Percentiles rank a stretch among this genome's conserved stretches.
These are phyloP conservation scores for Coemansia sp. DNA, from an alignment of 192 early-diverging fungal species.

Conservation along the genomic window DNA sequence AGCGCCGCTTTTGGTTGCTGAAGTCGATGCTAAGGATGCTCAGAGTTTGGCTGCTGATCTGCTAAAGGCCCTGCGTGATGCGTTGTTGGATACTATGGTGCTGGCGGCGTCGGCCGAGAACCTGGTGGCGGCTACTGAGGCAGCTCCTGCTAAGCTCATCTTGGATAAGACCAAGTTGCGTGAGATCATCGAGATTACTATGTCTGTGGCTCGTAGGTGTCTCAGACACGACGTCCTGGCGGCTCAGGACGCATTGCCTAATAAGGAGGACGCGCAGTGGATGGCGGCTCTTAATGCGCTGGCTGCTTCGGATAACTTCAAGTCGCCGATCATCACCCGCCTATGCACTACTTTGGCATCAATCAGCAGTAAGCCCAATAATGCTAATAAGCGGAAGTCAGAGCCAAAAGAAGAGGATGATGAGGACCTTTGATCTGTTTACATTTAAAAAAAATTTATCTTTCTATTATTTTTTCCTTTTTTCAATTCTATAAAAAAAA, in stretches of 20 bases:
- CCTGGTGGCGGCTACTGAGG: slow-evolving; percentile 8
- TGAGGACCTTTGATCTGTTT: slow-evolving; percentile 9
- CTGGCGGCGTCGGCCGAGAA: slow-evolving; percentile 32
- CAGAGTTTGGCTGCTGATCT: slow-evolving; percentile 7
- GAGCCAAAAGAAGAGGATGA: slow-evolving; percentile 1
- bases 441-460: slow-evolving; percentile 3
- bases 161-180: slow-evolving; percentile 34
- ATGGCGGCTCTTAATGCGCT: slow-evolving; percentile 18
- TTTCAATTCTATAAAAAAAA: slow-evolving; percentile 1
- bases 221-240: slow-evolving; percentile 17
- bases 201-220: slow-evolving; percentile 20
- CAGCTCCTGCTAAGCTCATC: slow-evolving; percentile 9
- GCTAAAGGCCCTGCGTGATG: slow-evolving; percentile 18
- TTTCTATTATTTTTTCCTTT: slow-evolving; percentile 7
- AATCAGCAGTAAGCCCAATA: slow-evolving; percentile 1
- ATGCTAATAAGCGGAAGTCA: slow-evolving; percentile 8
- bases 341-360: slow-evolving; percentile 3
- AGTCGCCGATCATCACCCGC: slow-evolving; percentile 22
- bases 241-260: slow-evolving; percentile 8
- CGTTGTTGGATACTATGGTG: slow-evolving; percentile 25
- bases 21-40: not conserved
- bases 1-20: slow-evolving; percentile 7
- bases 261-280: slow-evolving; percentile 21
- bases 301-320: slow-evolving; percentile 17
- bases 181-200: slow-evolving; percentile 31